Conservation (phyloP, 495 filamentous ascomycete genomes). For the Neurospora sp. region DNA sequence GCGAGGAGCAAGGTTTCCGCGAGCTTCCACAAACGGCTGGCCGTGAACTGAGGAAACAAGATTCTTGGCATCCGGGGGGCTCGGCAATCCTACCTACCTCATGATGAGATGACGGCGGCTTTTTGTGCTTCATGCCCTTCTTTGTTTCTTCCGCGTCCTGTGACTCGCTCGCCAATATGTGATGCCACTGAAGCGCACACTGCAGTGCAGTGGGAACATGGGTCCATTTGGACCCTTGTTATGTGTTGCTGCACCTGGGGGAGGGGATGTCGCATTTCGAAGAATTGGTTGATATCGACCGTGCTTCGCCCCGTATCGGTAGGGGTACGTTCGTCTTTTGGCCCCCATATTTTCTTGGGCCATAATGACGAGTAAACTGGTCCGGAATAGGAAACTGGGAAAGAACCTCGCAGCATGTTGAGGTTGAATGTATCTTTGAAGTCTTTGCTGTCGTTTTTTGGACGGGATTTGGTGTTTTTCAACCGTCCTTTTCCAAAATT, state of each 20-base stretch:
- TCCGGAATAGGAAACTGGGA: background rate
- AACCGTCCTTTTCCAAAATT: conserved; percentile 4
- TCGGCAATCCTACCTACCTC: background rate
- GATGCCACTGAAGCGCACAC: background rate
- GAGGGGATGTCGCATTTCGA: background rate
- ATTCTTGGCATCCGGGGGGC: background rate
- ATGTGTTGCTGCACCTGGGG: background rate
- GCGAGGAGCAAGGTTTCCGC: background rate
- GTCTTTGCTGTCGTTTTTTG: background rate
- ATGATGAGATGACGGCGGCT: background rate
- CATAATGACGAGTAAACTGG: background rate
- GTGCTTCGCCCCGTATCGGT: background rate
- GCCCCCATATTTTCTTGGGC: background rate
- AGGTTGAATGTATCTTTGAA: background rate
- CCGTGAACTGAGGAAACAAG: background rate
- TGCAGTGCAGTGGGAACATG: background rate
- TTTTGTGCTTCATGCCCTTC: background rate
- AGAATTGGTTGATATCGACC: background rate
- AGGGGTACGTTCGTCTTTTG: background rate
- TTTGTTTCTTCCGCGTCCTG: background rate
- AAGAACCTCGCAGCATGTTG: background rate
- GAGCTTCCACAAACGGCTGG: background rate
- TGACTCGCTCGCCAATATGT: background rate
- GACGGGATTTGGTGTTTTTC: background rate
- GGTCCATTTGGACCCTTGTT: background rate